Base-by-base conservation (phyloP, 1,139 yeast genomes). In the Yamadazyma diospyri region DNA sequence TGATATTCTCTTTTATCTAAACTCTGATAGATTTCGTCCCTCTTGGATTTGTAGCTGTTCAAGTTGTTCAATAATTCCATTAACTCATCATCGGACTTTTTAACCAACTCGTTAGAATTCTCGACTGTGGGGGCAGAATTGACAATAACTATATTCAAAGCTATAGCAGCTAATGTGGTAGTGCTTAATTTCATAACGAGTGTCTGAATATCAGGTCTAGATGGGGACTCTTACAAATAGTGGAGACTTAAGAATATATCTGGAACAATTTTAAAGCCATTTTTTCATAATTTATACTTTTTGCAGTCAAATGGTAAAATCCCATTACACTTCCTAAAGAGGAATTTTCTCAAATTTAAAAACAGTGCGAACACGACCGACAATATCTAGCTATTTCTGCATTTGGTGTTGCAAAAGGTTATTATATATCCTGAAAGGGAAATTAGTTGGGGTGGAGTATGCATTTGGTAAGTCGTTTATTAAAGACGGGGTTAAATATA, bases 1-100 rank as follows among this genome's bases (percentile, higher is more conserved):
- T 54, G 49, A 41, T 59, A 58, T 37, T 64, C 64, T 47, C 61
- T 58, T 36, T 53, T 48, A 25, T 51, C 44, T 21, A 64, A 46
- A 17, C 46, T 55, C 9, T 37, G 38, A 25, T 53, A 51, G 23
- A 55, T 42, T 21, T 51, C 57, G 32, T 59, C 65, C 47, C 72
- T 61, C 45, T 62, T 62, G 12, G 46, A 37, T 36, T 48, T 56
- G 37, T 40, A 45, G 36, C 40, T 38, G 30, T 37, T 46, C 40
- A 40, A 60, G 42, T 22, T 51, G 11, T 50, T 43, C 27, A 61
- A 45, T 16, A 54, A 38, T 30, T 45, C 49, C 17, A 47, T 30
- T 23, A 59, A 45, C 11, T 50, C 55, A 27, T 50, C 42, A 25
- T 47, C 43, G 37, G 38, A 40, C 14, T 15, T 29, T 5, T 13